Evolutionary conservation across 163 green algal species (phyloP), one percentile per base, ranked within the genome.

Genomic region (Scenedesmus sp.): DNA sequence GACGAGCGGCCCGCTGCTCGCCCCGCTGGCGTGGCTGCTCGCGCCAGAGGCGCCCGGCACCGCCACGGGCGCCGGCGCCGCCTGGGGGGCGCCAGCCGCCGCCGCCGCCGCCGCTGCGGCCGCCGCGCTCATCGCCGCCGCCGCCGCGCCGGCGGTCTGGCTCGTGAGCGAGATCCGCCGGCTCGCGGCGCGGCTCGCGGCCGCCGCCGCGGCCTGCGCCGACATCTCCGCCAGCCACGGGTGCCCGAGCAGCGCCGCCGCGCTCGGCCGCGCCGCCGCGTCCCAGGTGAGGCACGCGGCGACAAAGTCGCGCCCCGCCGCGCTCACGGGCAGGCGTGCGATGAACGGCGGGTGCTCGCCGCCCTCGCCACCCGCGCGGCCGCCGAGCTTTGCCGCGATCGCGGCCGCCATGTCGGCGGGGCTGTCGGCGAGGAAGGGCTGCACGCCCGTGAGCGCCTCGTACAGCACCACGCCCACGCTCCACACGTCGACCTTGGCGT

Each of bases 401-500:
- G 80, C 66, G 20, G 15, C 44, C 2, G 47, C 22, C 77, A 91
- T 87, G 15, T 87, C 76, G 13, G 70, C 60, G 1, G 83, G 53
- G 5, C 14, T 57, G 48, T 91, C 87, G 1, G 85, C 83, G 3
- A 87, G 71, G 78, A 91, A 91, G 47, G 87, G 85, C 51, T 90
- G 83, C 63, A 70, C 45, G 78, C 87, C 81, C 1, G 83, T 85
- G 4, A 91, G 66, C 0, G 77, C 63, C 78, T 95, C 88, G 57
- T 90, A 92, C 47, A 94, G 63, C 9, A 95, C 42, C 26, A 89
- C 90, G n/a, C 93, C 91, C 18, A 91, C 10, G 1, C 83, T 81
- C 90, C 91, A 96, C 5, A 96, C 80, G 64, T 94, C 87, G 1
- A 80, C 82, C 70, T 90, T 90, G 33, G 84, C 60, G 44, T 87